Conservation (phyloP, 1,284 basidiomycete genomes). For the Sparassis latifolia region DNA sequence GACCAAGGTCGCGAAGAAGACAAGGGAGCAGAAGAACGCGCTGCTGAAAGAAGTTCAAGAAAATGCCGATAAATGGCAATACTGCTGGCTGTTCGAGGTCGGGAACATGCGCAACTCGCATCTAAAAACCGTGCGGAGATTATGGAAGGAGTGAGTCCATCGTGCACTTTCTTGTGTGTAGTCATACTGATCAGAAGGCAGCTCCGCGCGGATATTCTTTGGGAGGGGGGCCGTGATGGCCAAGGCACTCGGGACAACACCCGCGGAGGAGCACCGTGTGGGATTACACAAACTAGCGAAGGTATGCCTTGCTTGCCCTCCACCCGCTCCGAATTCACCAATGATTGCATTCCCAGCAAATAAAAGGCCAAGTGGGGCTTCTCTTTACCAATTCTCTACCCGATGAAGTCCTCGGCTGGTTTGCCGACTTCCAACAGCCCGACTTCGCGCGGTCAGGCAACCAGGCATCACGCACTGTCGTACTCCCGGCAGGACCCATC, state of each 20-base stretch:
- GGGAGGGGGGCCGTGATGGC: constrained; percentile 92
- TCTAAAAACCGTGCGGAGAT: constrained; percentile 86
- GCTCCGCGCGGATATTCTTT: constrained; percentile 89
- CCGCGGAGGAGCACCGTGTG: constrained; percentile 80
- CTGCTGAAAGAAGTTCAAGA: constrained; percentile 80
- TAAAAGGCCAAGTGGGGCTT: constrained; percentile 91
- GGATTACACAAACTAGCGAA: constrained; percentile 79
- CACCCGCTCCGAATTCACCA: background rate
- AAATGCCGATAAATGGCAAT: constrained; percentile 82
- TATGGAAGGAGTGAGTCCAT: constrained; percentile 84
- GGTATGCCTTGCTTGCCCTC: constrained; percentile 35
- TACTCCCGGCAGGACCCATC: constrained; percentile 70
- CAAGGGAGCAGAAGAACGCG: constrained; percentile 78
- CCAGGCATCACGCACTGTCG: constrained; percentile 67
- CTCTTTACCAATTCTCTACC: constrained; percentile 89
- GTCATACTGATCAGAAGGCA: constrained; percentile 21
- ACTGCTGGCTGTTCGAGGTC: constrained; percentile 93
- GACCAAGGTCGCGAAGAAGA: constrained; percentile 77
- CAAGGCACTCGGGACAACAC: constrained; percentile 86
- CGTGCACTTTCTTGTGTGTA: background rate
- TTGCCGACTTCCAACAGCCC: constrained; percentile 81
- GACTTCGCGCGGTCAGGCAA: constrained; percentile 93
- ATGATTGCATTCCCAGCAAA: constrained; percentile 46
- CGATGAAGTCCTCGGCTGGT: constrained; percentile 91
- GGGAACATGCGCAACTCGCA: constrained; percentile 94